Evolutionary conservation across 176 grass and related monocot genomes (phyloP), one percentile per base, ranked within the genome.

Genomic region (Panicum miliaceum): DNA sequence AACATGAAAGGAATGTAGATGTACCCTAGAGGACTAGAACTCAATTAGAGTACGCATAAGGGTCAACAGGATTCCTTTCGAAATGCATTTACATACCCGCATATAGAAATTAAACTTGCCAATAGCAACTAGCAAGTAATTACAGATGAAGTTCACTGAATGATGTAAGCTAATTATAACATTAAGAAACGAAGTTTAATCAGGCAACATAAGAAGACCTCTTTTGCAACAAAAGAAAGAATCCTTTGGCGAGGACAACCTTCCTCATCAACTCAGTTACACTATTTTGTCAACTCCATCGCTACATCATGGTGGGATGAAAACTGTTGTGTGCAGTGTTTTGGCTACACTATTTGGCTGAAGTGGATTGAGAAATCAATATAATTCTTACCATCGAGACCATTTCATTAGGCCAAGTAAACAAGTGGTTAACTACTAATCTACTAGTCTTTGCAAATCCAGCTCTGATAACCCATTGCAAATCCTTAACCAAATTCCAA

Each of bases 41-140:
- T 93, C 96, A 98, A 59, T 98, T 98, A 83, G 95, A 98, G 79
- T 95, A 94, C 63, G 96, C 96, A 84, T 98, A 89, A 65, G 93
- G 96, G 36, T 98, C 96, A 46, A 93, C 91, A n/a, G 91, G 85
- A 92, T 98, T 98, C 86, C 89, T 95, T 83, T 98, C 93, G 9
- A 88, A 92, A 93, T 80, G 96, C 91, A 90, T 38, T 92, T 79
- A 93, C 76, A 84, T 95, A 98, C 86, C 96, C 95, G 76, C 56
- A 88, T 63, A 65, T 82, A 54, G 86, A 15, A 79, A 81, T 27
- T 25, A 85, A 32, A 56, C 4, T 78, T 26, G 10, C 54, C 32
- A 54, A 19, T 32, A 32, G 29, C 29, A 32, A 32, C 2, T 50
- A 90, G 75, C 11, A 69, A 78, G 59, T 41, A 57, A 47, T 48